Conservation (phyloP, 306 rosid genomes). For the Fragaria nilgerrensis region DNA sequence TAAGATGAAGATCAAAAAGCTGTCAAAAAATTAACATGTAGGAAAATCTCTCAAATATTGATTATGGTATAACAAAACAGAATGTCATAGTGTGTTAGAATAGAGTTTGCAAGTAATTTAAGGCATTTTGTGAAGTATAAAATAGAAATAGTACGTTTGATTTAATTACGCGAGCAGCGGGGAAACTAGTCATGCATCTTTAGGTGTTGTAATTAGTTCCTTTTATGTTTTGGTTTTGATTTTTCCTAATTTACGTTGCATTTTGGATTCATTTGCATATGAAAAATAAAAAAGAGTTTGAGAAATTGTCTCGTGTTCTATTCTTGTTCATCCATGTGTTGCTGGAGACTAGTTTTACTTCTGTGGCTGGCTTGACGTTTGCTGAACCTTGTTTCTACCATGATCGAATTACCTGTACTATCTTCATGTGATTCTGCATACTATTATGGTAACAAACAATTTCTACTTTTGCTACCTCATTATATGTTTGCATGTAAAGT, state of each 20-base stretch:
- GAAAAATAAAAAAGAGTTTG: neutral
- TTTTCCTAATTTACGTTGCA: no score
- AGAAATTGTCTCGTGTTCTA: neutral
- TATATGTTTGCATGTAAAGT: neutral
- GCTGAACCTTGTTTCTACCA: neutral
- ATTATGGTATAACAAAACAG: neutral
- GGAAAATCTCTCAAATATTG: neutral
- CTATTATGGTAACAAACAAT: neutral
- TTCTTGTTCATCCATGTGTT: neutral
- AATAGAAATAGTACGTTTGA: no score
- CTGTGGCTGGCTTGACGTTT: neutral
- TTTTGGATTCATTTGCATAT: neutral
- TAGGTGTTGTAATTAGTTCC: no score
- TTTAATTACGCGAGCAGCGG: no score
- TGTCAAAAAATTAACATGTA: neutral
- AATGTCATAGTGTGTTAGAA: no score
- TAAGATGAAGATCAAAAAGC: neutral
- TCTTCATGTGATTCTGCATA: neutral
- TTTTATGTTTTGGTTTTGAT: no score
- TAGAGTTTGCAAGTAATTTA: no score
- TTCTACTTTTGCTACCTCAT: neutral
- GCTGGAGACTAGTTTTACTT: neutral
- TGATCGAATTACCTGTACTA: neutral
- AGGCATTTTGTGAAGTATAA: neutral
- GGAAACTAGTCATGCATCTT: no score